These are phyloP conservation scores for Emiliania huxleyi DNA, from an alignment of 78 protist genomes.

Conservation along the genomic window DNA sequence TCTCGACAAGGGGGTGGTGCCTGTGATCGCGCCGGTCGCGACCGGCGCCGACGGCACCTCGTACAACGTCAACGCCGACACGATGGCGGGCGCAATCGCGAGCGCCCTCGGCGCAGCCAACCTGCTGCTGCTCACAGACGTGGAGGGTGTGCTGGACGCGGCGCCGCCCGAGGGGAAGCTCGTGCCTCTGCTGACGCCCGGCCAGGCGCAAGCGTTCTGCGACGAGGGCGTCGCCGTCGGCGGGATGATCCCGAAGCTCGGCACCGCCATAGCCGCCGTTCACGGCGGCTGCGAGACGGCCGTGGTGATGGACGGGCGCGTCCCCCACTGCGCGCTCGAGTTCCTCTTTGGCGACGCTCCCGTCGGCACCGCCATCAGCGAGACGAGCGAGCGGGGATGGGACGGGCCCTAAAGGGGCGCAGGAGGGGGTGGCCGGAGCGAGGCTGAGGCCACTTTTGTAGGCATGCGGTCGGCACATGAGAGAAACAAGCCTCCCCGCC, in stretches of 20 bases:
- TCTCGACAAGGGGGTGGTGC: not conserved
- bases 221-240: not conserved
- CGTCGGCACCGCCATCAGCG: slow-evolving; percentile 1
- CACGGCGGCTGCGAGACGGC: not conserved
- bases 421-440: too few species aligned
- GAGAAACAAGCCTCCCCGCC: too few species aligned
- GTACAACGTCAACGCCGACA: slow-evolving; percentile 20
- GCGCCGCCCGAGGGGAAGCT: not conserved
- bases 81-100: slow-evolving; percentile 11
- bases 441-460: too few species aligned
- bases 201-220: not conserved
- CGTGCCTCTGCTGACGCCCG: not conserved
- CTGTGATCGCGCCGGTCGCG: not conserved
- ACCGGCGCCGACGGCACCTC: not conserved
- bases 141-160: not conserved
- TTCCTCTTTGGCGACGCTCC: not conserved
- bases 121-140: slow-evolving; percentile 20
- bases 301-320: slow-evolving; percentile 12
- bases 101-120: not conserved
- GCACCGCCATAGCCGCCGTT: not conserved
- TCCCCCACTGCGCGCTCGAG: not conserved
- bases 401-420: too few species aligned
- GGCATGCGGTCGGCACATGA: too few species aligned
- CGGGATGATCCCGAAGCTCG: slow-evolving; percentile 20
- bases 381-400: too few species aligned